phyloP scores from a whole-genome alignment of 768 basidiomycete species.

The Lentinula edodes region DNA sequence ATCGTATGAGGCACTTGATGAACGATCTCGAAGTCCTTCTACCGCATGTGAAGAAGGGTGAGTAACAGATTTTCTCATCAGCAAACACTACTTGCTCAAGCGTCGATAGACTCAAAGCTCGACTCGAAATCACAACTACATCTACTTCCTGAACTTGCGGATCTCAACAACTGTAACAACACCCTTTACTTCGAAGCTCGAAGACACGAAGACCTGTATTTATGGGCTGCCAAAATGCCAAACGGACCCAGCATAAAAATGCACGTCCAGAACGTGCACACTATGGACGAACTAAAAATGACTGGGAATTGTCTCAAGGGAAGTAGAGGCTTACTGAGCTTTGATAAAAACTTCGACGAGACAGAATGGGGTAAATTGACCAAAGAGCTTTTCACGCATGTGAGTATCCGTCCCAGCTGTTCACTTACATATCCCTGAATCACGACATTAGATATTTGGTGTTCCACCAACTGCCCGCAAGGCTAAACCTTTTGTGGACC shows the following conservation, averaged over 20 bases:
- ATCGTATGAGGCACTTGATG: slow-evolving; percentile 97
- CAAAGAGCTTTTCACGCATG: slow-evolving; percentile 94
- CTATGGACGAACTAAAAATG: slow-evolving; percentile 99
- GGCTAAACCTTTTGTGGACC: slow-evolving; percentile 97
- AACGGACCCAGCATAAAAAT: slow-evolving; percentile 97
- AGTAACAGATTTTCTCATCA: slow-evolving; percentile 14
- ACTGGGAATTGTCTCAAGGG: slow-evolving; percentile 98
- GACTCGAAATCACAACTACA: slow-evolving; percentile 94
- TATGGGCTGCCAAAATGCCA: slow-evolving; percentile 96
- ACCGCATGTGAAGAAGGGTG: slow-evolving; percentile 96
- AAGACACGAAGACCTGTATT: slow-evolving; percentile 89
- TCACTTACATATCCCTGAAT: background rate
- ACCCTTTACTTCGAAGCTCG: slow-evolving; percentile 96
- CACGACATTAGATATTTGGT: slow-evolving; percentile 75
- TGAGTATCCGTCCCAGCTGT: slow-evolving; percentile 28
- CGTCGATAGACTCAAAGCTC: slow-evolving; percentile 79
- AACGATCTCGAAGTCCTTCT: slow-evolving; percentile 85
- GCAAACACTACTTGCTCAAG: background rate
- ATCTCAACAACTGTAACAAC: slow-evolving; percentile 97
- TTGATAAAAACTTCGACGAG: slow-evolving; percentile 86
- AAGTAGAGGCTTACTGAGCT: slow-evolving; percentile 85
- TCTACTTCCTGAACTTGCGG: slow-evolving; percentile 92
- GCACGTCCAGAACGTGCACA: slow-evolving; percentile 98
- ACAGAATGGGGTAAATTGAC: slow-evolving; percentile 81
- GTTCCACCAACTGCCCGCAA: slow-evolving; percentile 88